Conservation (phyloP, 1,139 yeast genomes). For the Saccharomyces hybrid region DNA sequence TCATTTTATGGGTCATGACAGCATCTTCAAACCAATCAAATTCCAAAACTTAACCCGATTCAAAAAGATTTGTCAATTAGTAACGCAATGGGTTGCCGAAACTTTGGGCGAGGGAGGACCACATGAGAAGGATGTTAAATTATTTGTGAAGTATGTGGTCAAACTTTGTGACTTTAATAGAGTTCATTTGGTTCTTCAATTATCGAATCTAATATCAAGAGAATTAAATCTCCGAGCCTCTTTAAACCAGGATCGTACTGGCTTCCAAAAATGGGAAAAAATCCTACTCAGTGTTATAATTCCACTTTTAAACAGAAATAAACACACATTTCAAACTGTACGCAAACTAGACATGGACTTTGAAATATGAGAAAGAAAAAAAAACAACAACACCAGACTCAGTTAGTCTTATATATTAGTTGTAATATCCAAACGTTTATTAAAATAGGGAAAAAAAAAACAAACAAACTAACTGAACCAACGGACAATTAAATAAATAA, state of each 20-base stretch:
- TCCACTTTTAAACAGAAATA: conserved; percentile 23
- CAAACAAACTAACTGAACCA: neutral
- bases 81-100: conserved; percentile 44
- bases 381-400: neutral
- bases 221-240: conserved; percentile 15
- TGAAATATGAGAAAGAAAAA: conserved; percentile 10
- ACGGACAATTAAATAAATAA: neutral
- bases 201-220: conserved; percentile 19
- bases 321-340: conserved; percentile 20
- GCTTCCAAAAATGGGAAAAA: conserved; percentile 30
- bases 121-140: conserved; percentile 45
- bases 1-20: conserved; percentile 24
- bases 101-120: conserved; percentile 47
- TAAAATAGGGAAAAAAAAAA: neutral
- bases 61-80: conserved; percentile 34
- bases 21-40: conserved; percentile 31
- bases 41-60: conserved; percentile 35
- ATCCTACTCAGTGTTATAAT: conserved; percentile 19
- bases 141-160: conserved; percentile 33
- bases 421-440: neutral
- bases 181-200: conserved; percentile 19
- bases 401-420: neutral
- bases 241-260: conserved; percentile 8
- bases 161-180: conserved; percentile 21
- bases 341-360: conserved; percentile 21